Evolutionary conservation across 805 yeast species (phyloP).

Genomic region (Saccharomycopsis babjevae): DNA sequence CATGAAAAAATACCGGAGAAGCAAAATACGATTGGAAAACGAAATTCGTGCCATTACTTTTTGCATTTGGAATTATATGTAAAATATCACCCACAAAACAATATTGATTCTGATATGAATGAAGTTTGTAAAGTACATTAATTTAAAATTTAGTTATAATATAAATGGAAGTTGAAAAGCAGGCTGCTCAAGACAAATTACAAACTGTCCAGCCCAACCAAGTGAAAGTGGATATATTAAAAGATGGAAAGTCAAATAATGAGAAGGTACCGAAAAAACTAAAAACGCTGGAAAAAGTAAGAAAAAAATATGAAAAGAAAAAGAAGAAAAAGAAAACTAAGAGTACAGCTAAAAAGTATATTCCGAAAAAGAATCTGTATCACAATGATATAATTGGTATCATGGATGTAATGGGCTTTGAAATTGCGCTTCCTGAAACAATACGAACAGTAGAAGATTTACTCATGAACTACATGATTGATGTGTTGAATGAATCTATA

Average conservation of each 20-base stretch:
- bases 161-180: neutral
- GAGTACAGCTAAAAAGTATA: neutral
- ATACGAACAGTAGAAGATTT: constrained; percentile 16
- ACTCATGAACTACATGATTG: constrained; percentile 10
- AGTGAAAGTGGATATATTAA: neutral
- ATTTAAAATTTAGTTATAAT: neutral
- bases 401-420: constrained; percentile 17
- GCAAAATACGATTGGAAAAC: too few relatives aligned
- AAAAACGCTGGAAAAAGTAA: neutral
- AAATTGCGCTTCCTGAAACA: constrained; percentile 14
- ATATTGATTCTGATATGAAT: too few relatives aligned
- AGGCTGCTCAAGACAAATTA: neutral
- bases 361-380: constrained; percentile 13
- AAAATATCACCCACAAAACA: too few relatives aligned
- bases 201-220: neutral
- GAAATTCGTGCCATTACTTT: too few relatives aligned
- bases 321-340: neutral
- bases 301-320: neutral
- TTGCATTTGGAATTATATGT: too few relatives aligned
- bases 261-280: neutral
- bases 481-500: constrained; percentile 14
- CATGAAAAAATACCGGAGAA: too few relatives aligned
- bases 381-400: constrained; percentile 13
- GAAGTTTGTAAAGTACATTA: too few relatives aligned
- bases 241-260: neutral